Evolutionary conservation across 805 yeast species (phyloP), one percentile per base, ranked within the genome.

Genomic region (Ogataea degrootiae): DNA sequence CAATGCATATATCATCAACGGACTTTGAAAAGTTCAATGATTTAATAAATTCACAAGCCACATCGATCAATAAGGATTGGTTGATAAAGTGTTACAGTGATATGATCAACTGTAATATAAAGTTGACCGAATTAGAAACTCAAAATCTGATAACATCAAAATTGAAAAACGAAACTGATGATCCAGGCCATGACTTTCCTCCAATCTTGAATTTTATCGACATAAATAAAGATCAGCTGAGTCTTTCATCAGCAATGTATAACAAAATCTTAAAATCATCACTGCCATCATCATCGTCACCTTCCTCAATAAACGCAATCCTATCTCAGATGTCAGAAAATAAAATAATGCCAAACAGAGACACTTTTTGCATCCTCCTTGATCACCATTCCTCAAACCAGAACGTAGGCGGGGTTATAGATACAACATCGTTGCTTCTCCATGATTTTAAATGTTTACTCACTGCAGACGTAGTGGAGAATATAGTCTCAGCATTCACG

Each of bases 41-140:
- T 16, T 19, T 37, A 26, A n/a, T 33, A 31, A 34, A 17, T 47
- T 6, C 26, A 29, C 11, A n/a, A 42, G 17, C 16, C 12, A 22
- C 6, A 15, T 19, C 11, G 11, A 17, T 11, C 15, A 33, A 8
- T 21, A 6, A n/a, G 31, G 31, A 26, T 6, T 47, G 53, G 55
- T 37, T 55, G 15, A 43, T 43, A 5, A 21, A 41, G 3, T 37
- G 50, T 2, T 56, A 51, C 39, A 33, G 41, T 4, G 48, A 49
- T 15, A 38, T 48, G 42, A 34, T 45, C 1, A 21, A 33, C 6
- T 14, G 31, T 16, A 34, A 33, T 2, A 34, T 49, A 12, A 41
- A 39, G 17, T 37, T 56, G 31, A 47, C 55, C 4, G 53, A 53
- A 35, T 31, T 48, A 4, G 58, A 54, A 22, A 46, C 51, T 1